Evolutionary conservation across 108 stramenopile species (phyloP).

Genomic region (Nitzschia palea): DNA sequence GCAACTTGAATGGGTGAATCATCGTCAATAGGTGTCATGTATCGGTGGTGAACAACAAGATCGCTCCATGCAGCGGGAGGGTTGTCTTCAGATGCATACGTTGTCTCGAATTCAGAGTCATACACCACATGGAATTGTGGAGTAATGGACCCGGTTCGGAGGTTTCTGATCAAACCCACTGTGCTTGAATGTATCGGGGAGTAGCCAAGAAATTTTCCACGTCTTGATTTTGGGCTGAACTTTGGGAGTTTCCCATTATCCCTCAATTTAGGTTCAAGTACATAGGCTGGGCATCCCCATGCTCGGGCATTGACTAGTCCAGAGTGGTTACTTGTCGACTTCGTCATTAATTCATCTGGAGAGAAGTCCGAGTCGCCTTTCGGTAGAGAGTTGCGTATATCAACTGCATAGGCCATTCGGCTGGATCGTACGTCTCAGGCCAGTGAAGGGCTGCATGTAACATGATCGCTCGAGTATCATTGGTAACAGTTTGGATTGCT

Average conservation of each 20-base stretch:
- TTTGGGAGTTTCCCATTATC: constrained; percentile 59
- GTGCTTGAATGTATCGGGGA: constrained; percentile 41
- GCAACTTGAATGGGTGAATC: neutral
- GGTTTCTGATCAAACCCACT: constrained; percentile 47
- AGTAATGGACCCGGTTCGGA: neutral
- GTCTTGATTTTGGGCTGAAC: constrained; percentile 40
- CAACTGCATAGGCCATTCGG: constrained; percentile 53
- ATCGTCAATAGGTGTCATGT: neutral
- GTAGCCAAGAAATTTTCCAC: constrained; percentile 50
- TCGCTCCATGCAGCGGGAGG: neutral
- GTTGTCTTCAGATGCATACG: neutral
- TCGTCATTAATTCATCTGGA: constrained; percentile 34
- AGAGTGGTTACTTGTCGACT: neutral
- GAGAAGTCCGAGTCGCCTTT: constrained; percentile 2
- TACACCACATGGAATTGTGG: neutral
- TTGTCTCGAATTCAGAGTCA: neutral
- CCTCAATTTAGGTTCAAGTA: constrained; percentile 54
- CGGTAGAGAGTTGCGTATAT: constrained; percentile 41
- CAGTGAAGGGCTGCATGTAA: constrained; percentile 47
- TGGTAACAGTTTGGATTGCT: constrained; percentile 39
- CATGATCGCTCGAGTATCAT: constrained; percentile 36
- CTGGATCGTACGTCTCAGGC: constrained; percentile 26
- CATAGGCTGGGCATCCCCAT: constrained; percentile 59
- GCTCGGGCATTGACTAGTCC: constrained; percentile 29
- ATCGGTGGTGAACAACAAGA: neutral